Evolutionary conservation across 1,284 basidiomycete species (phyloP), one percentile per base, ranked within the genome.

Genomic region (Ganoderma lingzhi): DNA sequence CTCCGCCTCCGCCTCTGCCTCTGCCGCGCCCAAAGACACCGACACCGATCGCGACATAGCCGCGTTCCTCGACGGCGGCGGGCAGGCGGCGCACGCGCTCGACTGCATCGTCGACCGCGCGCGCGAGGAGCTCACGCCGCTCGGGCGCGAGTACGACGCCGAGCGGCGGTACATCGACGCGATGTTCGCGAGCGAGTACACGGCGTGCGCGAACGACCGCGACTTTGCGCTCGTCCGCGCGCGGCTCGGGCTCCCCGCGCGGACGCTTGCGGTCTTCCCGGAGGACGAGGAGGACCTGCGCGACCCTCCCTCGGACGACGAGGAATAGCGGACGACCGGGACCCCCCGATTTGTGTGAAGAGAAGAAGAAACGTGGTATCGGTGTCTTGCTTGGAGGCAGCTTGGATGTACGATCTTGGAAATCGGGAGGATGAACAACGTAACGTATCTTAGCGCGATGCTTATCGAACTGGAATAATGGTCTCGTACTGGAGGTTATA

Each of bases 21-120:
- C 39, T 12, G 12, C 5, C 19, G 59, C 59, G 39, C 12, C 23
- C n/a, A 19, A 37, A 17, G 35, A 41, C 23, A 23, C 23, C 23
- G 23, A 23, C 23, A 23, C 23, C 23, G 23, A 23, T 23, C 23
- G 23, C 23, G 23, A 23, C 63, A 61, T 73, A 56, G 70, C 64
- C 19, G 64, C 66, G 19, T 73, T 60, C 59, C 66, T 71, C 32
- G 68, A 62, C 53, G 65, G 56, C 10, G 72, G 72, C 35, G 72
- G 72, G n/a, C 51, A 51, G 19, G 69, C 65, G 5, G 67, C 44
- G 61, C 55, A 65, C 67, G 72, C 70, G 61, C 69, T 73, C 14
- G 70, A 73, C 66, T 73, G 70, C 70, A 67, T 73, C 55, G 68
- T 73, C 65, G 70, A 73, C 58, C 72, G 72, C 35, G 70, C 72